Conservation (phyloP, 108 stramenopile genomes). For the Nitzschia sp. region DNA sequence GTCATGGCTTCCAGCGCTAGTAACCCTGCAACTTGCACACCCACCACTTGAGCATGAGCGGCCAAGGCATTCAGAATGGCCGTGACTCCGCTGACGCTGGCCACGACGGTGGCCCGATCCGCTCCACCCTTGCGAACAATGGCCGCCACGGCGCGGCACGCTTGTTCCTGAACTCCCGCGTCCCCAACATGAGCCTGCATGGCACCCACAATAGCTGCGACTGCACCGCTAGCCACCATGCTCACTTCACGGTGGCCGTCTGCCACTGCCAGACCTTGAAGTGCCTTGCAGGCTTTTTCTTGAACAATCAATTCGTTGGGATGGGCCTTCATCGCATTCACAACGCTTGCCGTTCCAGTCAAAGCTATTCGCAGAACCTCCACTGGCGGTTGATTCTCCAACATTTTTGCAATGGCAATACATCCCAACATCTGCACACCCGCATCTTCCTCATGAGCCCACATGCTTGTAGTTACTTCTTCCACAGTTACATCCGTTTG, state of each 20-base stretch:
- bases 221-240: conserved; percentile 84
- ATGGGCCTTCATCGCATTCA: conserved; percentile 90
- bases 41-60: conserved; percentile 59
- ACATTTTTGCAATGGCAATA: conserved; percentile 55
- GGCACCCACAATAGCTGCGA: conserved; percentile 79
- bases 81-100: conserved; percentile 78
- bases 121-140: conserved; percentile 73
- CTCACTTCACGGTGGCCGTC: conserved; percentile 79
- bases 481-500: conserved; percentile 50
- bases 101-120: conserved; percentile 79
- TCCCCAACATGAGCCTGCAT: conserved; percentile 91
- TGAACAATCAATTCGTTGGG: conserved; percentile 85
- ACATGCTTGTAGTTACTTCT: conserved; percentile 80
- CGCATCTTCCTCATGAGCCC: conserved; percentile 89
- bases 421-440: conserved; percentile 89
- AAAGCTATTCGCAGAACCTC: conserved; percentile 62
- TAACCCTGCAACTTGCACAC: conserved; percentile 71
- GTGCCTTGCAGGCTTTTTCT: conserved; percentile 76
- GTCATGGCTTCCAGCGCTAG: conserved; percentile 62
- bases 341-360: conserved; percentile 70
- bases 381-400: conserved; percentile 10
- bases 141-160: conserved; percentile 67
- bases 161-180: conserved; percentile 75
- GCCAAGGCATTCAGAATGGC: conserved; percentile 79
- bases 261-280: conserved; percentile 55